Evolutionary conservation across 306 rosid species (phyloP), one percentile per base, ranked within the genome.

Genomic region (Adenanthera pavonina): DNA sequence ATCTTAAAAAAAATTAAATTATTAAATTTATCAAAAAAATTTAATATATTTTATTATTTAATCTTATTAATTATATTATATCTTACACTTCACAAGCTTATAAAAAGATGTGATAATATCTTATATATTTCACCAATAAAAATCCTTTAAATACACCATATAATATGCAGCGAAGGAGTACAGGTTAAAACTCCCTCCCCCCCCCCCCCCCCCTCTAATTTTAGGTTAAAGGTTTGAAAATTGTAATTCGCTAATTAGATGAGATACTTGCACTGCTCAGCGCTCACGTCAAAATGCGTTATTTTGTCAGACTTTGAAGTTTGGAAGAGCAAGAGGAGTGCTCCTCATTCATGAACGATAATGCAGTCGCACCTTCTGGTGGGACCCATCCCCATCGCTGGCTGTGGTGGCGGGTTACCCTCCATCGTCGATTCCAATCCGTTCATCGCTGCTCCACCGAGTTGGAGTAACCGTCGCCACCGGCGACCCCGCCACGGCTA

Each of bases 361-460:
- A 94, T 94, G 98, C 92, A 87, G 85, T 75, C 87, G 69, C 89
- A 90, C 66, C 81, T 92, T 76, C 80, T 89, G 64, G 78, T 91
- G 91, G 95, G 95, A 78, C 82, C 90, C 89, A 84, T 84, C 75
- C 84, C 89, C 82, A 43, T 87, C 81, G 15, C 79, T 5, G 71
- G 79, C 15, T 65, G 56, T 46, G 82, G 77, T 48, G 51, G 72
- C 69, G 80, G 74, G 17, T 64, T 64, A 11, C 65, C 52, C 62
- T 78, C 84, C 57, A 13, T 75, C 82, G 19, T 81, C 83, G 80
- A 78, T 40, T 76, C 84, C 72, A 66, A 56, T 43, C 61, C 73
- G 17, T 80, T 74, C 72, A 53, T 54, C 85, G 82, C 89, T 64
- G 53, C 70, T 20, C 78, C 78, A 2, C 75, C 78, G 53, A 13